A percentile compares a stretch with the other conserved stretches of the same genome.
phyloP scores from a whole-genome alignment of 2,329 filamentous ascomycete genomes.

The Aureobasidium uvarum region DNA sequence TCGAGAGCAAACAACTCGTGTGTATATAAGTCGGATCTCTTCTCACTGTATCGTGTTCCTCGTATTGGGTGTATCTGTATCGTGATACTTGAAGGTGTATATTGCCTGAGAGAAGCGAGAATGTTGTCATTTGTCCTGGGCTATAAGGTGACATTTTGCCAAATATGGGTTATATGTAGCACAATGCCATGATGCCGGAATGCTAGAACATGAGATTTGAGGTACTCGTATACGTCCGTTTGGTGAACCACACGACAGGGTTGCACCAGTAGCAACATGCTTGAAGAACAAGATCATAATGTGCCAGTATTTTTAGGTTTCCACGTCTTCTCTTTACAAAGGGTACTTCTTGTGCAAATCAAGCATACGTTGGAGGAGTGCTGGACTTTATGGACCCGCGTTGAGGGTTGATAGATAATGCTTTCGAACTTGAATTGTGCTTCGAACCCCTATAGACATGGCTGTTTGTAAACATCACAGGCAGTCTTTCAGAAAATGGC shows the following conservation, averaged over 20 bases:
- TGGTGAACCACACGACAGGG: background rate
- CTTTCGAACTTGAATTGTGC: background rate
- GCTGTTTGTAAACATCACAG: too few relatives aligned
- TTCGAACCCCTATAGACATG: background rate
- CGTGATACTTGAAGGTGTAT: background rate
- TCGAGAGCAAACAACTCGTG: too few relatives aligned
- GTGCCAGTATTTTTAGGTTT: background rate
- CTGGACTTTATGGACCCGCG: rapidly evolving
- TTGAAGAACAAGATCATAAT: background rate
- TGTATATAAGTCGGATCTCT: background rate
- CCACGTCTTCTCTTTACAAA: background rate
- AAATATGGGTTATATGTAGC: too few relatives aligned
- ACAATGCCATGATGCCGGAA: too few relatives aligned
- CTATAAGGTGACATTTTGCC: too few relatives aligned
- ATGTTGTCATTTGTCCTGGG: background rate
- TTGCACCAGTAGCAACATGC: background rate
- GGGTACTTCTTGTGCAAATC: background rate
- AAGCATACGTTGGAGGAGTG: background rate
- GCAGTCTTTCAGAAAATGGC: too few relatives aligned
- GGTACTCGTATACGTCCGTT: background rate
- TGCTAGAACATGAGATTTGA: background rate
- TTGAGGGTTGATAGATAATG: background rate
- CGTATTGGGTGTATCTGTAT: background rate
- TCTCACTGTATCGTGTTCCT: background rate
- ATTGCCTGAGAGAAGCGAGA: background rate